Evolutionary conservation across 179 eudicot species (phyloP).

Genomic region (Silene vulgaris): DNA sequence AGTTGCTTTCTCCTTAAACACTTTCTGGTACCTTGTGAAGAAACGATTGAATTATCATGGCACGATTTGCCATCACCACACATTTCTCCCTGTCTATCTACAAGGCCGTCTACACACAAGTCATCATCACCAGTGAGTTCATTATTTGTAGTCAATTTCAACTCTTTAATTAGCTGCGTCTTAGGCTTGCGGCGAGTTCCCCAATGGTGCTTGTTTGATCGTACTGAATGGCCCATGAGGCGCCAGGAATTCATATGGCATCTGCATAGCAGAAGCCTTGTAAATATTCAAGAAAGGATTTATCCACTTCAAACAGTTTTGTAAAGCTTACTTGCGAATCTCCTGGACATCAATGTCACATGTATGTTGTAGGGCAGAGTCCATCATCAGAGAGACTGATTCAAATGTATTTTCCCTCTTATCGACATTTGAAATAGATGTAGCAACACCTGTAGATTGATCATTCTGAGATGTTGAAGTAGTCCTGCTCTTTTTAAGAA

Average conservation of each 20-base stretch:
- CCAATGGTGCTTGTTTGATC: slow-evolving; percentile 56
- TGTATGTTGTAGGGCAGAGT: slow-evolving; percentile 48
- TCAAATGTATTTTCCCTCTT: slow-evolving; percentile 24
- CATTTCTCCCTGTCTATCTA: slow-evolving; percentile 51
- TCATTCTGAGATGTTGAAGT: slow-evolving; percentile 32
- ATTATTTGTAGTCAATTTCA: slow-evolving; percentile 51
- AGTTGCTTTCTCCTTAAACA: slow-evolving; percentile 44
- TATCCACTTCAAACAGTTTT: not conserved
- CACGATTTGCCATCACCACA: slow-evolving; percentile 30
- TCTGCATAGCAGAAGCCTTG: slow-evolving; percentile 40
- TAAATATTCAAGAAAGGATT: not conserved
- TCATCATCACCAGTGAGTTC: slow-evolving; percentile 50
- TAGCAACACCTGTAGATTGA: slow-evolving; percentile 30
- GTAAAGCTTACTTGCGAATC: slow-evolving; percentile 50
- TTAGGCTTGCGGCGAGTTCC: slow-evolving; percentile 69
- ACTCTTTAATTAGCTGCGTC: slow-evolving; percentile 55
- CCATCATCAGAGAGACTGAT: slow-evolving; percentile 58
- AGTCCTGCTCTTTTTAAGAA: slow-evolving; percentile 59
- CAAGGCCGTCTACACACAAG: slow-evolving; percentile 39
- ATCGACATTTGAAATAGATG: slow-evolving; percentile 28
- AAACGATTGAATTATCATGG: slow-evolving; percentile 30
- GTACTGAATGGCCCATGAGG: slow-evolving; percentile 44
- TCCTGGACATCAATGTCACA: slow-evolving; percentile 39
- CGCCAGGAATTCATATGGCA: slow-evolving; percentile 68
- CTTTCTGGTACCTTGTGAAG: slow-evolving; percentile 31